phyloP scores from a whole-genome alignment of 2,329 filamentous ascomycete genomes.

The Pseudocercospora crystallina region DNA sequence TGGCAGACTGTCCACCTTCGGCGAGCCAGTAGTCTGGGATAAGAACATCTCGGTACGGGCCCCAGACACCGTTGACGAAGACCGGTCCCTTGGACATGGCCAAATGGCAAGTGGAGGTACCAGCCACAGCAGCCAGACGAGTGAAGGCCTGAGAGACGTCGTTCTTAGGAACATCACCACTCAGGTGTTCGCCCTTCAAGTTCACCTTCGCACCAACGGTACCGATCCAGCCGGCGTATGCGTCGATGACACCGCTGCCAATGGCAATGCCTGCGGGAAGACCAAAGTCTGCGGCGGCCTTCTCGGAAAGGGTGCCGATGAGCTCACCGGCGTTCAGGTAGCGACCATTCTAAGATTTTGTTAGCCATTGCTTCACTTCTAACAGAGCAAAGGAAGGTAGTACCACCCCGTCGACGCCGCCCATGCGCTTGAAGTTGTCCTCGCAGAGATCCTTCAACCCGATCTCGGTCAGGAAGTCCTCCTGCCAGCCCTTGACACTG shows the following conservation, averaged over 20 bases:
- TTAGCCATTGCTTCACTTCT: slow-evolving; percentile 24
- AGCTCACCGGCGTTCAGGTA: slow-evolving; percentile 91
- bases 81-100: slow-evolving; percentile 92
- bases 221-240: slow-evolving; percentile 97
- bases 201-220: slow-evolving; percentile 97
- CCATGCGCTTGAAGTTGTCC: slow-evolving; percentile 89
- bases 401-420: slow-evolving; percentile 92
- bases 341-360: slow-evolving; percentile 72
- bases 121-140: slow-evolving; percentile 87
- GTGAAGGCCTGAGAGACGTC: slow-evolving; percentile 91
- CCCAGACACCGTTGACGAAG: slow-evolving; percentile 95
- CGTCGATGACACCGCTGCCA: slow-evolving; percentile 95
- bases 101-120: slow-evolving; percentile 94
- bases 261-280: slow-evolving; percentile 85
- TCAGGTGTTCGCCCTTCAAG: slow-evolving; percentile 59
- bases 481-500: slow-evolving; percentile 97
- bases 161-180: slow-evolving; percentile 68
- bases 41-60: slow-evolving; percentile 91
- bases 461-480: slow-evolving; percentile 85
- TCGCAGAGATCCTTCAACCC: slow-evolving; percentile 81
- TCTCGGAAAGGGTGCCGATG: slow-evolving; percentile 79
- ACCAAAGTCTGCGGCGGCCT: slow-evolving; percentile 79
- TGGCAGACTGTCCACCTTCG: slow-evolving; percentile 94
- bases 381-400: slow-evolving; percentile 32
- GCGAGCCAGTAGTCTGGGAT: slow-evolving; percentile 94